Evolutionary conservation across 495 filamentous ascomycete genomes (phyloP).

Genomic region (Penicillium herquei): DNA sequence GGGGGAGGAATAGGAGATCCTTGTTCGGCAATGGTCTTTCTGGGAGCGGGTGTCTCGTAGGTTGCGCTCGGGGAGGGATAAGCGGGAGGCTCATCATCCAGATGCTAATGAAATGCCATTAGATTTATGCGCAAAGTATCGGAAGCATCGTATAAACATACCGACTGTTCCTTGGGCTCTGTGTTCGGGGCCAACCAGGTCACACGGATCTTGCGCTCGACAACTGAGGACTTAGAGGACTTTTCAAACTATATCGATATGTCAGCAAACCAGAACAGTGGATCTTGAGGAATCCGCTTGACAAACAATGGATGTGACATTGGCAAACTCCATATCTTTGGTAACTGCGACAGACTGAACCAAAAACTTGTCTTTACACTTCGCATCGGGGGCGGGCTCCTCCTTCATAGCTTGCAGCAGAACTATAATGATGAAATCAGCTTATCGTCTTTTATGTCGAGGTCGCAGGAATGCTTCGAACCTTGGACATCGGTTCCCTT

Average conservation of each 20-base stretch:
- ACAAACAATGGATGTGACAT: slow-evolving; percentile 76
- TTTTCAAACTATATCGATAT: slow-evolving; percentile 56
- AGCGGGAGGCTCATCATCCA: slow-evolving; percentile 52
- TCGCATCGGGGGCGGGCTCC: slow-evolving; percentile 78
- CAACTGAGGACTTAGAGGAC: slow-evolving; percentile 69
- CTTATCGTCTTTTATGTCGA: neutral
- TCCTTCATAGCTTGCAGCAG: slow-evolving; percentile 97
- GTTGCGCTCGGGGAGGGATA: slow-evolving; percentile 56
- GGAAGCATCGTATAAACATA: slow-evolving; percentile 21
- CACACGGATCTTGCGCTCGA: slow-evolving; percentile 97
- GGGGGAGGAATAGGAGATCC: slow-evolving; percentile 39
- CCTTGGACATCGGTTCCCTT: slow-evolving; percentile 89
- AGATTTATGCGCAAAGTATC: slow-evolving; percentile 3
- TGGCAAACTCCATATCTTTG: slow-evolving; percentile 76
- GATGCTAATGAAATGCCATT: neutral
- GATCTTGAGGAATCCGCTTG: neutral
- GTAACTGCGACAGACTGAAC: slow-evolving; percentile 90
- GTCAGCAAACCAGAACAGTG: slow-evolving; percentile 13
- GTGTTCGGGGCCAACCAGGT: slow-evolving; percentile 62
- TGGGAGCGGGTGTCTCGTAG: slow-evolving; percentile 49
- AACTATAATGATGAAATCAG: slow-evolving; percentile 52
- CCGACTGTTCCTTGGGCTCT: slow-evolving; percentile 34
- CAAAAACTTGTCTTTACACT: slow-evolving; percentile 96
- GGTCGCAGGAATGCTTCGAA: slow-evolving; percentile 42
- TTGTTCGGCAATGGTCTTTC: slow-evolving; percentile 29